A percentile compares a stretch with the other conserved stretches of the same genome.
phyloP scores from a whole-genome alignment of 2,329 filamentous ascomycete species.

The Penicillium frequentans region DNA sequence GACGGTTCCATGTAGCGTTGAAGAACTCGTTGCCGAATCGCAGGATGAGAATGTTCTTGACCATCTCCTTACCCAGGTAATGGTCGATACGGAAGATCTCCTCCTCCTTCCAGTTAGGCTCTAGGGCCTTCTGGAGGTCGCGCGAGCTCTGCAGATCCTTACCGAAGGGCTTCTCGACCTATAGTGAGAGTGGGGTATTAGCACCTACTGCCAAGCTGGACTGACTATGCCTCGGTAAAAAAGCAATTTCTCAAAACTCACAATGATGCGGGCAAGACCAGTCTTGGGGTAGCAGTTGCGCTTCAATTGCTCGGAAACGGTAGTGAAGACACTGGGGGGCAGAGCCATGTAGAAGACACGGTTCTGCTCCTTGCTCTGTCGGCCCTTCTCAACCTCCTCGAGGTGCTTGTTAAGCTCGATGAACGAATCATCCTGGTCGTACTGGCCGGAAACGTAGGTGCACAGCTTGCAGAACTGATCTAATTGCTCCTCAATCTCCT shows the following conservation, averaged over 20 bases:
- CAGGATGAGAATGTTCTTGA: constrained; percentile 98
- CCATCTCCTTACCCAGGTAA: constrained; percentile 99
- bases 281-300: constrained; percentile 91
- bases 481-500: constrained; percentile 94
- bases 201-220: background rate
- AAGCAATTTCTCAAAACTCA: constrained; percentile 48
- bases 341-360: constrained; percentile 99
- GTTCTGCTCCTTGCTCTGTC: constrained; percentile 71
- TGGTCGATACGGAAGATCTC: constrained; percentile 99
- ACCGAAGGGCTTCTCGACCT: constrained; percentile 99
- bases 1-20: constrained; percentile 96
- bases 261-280: constrained; percentile 91
- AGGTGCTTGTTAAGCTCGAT: constrained; percentile 80
- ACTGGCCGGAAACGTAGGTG: constrained; percentile 94
- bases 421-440: constrained; percentile 96
- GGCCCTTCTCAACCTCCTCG: constrained; percentile 77
- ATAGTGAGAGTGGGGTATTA: constrained; percentile 10
- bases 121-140: constrained; percentile 89
- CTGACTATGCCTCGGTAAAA: background rate
- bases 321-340: constrained; percentile 95
- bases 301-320: constrained; percentile 96
- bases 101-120: constrained; percentile 97
- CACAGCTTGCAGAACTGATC: constrained; percentile 85
- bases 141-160: constrained; percentile 94
- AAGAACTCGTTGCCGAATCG: constrained; percentile 99